Evolutionary conservation across 2,329 filamentous ascomycete genomes (phyloP).

Genomic region (Colletotrichum caudatum): DNA sequence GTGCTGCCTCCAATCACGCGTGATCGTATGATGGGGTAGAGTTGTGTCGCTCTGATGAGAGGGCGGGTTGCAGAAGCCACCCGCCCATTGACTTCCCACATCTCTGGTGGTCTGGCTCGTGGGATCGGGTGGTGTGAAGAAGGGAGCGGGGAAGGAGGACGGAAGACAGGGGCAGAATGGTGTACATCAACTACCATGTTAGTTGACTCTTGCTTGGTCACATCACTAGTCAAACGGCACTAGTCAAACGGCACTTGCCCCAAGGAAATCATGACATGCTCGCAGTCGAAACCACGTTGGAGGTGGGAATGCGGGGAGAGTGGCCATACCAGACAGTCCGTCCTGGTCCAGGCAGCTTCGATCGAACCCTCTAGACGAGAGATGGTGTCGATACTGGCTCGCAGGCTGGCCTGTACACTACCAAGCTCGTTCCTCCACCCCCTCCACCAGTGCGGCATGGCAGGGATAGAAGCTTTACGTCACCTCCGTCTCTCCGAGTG

Average conservation of each 20-base stretch:
- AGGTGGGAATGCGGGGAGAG: constrained; percentile 34
- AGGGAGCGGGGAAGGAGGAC: neutral
- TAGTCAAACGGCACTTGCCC: constrained; percentile 23
- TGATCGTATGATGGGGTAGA: constrained; percentile 27
- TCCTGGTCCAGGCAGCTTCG: neutral
- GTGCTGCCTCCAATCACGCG: constrained; percentile 27
- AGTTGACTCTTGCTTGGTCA: constrained; percentile 13
- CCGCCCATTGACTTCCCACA: constrained; percentile 17
- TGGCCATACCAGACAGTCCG: constrained; percentile 1
- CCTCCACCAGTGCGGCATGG: constrained; percentile 16
- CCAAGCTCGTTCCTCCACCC: constrained; percentile 12
- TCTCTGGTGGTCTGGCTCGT: neutral
- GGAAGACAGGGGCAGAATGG: constrained; percentile 15
- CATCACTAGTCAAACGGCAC: constrained; percentile 16
- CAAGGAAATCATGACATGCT: constrained; percentile 13
- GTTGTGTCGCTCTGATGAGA: constrained; percentile 7
- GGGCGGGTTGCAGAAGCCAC: constrained; percentile 26
- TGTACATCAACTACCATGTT: neutral
- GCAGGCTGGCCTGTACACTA: neutral
- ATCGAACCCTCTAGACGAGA: constrained; percentile 1
- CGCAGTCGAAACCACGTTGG: constrained; percentile 19
- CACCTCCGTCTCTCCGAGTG: constrained; percentile 8
- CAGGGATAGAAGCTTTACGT: constrained; percentile 36
- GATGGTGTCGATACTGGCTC: neutral
- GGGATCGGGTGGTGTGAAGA: constrained; percentile 13